A percentile compares a stretch with the other conserved stretches of the same genome.
phyloP scores from a whole-genome alignment of 2,329 filamentous ascomycete species.

The Teratosphaeria destructans region DNA sequence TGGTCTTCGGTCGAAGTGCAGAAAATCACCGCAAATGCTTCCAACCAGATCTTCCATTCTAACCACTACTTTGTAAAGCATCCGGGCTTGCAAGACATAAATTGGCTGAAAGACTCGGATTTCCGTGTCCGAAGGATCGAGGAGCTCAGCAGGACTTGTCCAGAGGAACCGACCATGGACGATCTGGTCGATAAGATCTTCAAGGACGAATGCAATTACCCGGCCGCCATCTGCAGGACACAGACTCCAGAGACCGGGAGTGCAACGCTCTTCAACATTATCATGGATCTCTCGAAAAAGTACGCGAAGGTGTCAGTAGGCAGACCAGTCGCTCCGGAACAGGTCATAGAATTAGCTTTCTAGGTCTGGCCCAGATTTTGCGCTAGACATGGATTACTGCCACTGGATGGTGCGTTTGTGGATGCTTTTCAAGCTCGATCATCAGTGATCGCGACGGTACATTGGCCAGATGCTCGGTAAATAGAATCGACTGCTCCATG shows the following conservation, averaged over 20 bases:
- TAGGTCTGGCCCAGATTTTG: neutral
- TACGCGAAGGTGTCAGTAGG: conserved; percentile 23
- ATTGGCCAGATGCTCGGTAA: too few species aligned
- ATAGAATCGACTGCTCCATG: too few species aligned
- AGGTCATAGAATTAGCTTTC: conserved; percentile 16
- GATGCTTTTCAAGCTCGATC: neutral
- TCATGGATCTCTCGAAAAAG: conserved; percentile 26
- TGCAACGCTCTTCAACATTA: conserved; percentile 29
- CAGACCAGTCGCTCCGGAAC: conserved; percentile 21
- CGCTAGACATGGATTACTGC: neutral
- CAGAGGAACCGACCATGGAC: conserved; percentile 3
- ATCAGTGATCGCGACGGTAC: too few species aligned
- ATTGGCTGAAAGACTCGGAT: conserved; percentile 34
- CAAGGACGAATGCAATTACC: conserved; percentile 32
- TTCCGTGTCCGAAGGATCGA: conserved; percentile 29
- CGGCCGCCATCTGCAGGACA: conserved; percentile 27
- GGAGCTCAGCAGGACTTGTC: conserved; percentile 15
- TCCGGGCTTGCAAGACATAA: conserved; percentile 28
- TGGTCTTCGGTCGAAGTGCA: conserved; percentile 29
- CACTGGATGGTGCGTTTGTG: neutral
- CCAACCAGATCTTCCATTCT: conserved; percentile 30
- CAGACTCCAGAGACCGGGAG: conserved; percentile 13
- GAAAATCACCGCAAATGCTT: conserved; percentile 24
- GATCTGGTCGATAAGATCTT: conserved; percentile 21
- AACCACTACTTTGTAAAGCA: conserved; percentile 36